Base-by-base conservation (phyloP, 805 yeast genomes). In the Saturnispora hagleri region DNA sequence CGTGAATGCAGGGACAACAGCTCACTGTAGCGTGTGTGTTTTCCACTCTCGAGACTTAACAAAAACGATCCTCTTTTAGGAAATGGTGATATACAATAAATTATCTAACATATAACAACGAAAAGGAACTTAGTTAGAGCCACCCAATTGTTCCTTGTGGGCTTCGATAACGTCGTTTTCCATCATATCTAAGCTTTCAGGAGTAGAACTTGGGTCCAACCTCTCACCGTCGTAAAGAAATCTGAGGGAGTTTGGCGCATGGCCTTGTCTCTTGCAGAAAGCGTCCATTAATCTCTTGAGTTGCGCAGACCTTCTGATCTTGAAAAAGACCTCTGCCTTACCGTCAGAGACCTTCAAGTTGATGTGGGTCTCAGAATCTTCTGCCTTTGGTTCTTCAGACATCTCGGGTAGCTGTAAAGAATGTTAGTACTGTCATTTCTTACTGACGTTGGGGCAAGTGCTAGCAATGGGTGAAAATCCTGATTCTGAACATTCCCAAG, bases 121-220 rank as follows among this genome's bases (percentile, higher is more conserved):
- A 41, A 9, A 24, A 28, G 8, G 27, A 8, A 38, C 34, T 47
- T 31, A 47, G 26, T 17, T 51, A 58, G 59, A 63, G 12, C 83
- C 89, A 56, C 95, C 87, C 52, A 84, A 84, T 73, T 93, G 99
- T 69, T 90, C 97, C 70, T 93, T 84, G 69, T 89, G 96, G 8
- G 97, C 99, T 70, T 93, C 99, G 59, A 93, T 90, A 59, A 86
- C 86, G 68, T 93, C 99, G 59, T 91, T 91, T 67, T 93, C 97
- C 69, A 87, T 95, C 80, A 93, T 82, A 48, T 89, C 98, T 62
- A 93, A 76, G 57, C 82, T 87, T 41, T 86, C 95, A 6, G 99
- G 98, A 4, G 99, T 93, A 62, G 87, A 89, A 54, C 85, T 90
- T 9, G 90, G 86, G 57, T 79, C 76, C 54, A 93, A 82, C 65